Evolutionary conservation across 116 monocot species (phyloP).

Genomic region (Papilionanthe hybrid): DNA sequence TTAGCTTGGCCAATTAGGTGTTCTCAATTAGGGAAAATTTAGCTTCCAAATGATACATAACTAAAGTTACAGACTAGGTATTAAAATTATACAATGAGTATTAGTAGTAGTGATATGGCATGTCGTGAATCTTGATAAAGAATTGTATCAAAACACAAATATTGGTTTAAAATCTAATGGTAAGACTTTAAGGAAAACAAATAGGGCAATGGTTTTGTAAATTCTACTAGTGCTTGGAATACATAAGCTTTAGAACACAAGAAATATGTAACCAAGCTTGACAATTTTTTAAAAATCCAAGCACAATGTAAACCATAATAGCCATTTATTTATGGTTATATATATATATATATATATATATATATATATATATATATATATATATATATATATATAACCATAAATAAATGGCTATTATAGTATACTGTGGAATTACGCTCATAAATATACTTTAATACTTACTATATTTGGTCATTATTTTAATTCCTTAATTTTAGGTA

Average conservation of each 20-base stretch:
- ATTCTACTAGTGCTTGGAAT: background rate
- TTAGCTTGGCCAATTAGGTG: background rate
- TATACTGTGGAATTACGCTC: too few species aligned
- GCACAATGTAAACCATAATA: background rate
- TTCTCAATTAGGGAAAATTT: background rate
- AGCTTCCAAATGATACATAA: background rate
- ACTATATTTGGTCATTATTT: too few species aligned
- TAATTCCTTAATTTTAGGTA: too few species aligned
- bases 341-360: background rate
- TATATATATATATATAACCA: too few species aligned
- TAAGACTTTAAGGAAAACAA: background rate
- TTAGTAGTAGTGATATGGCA: background rate
- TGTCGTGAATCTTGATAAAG: background rate
- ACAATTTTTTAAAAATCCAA: background rate
- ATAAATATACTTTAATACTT: too few species aligned
- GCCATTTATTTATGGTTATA: background rate
- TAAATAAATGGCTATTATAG: too few species aligned
- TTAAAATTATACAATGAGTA: too few species aligned
- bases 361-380: too few species aligned
- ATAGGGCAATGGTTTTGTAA: background rate
- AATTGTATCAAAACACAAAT: background rate
- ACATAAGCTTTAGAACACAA: background rate
- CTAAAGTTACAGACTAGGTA: too few species aligned
- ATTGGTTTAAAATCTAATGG: background rate
- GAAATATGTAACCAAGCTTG: background rate